These are phyloP conservation scores for Keithomyces neogunnii DNA, from an alignment of 2,329 filamentous ascomycete species.

Conservation along the genomic window DNA sequence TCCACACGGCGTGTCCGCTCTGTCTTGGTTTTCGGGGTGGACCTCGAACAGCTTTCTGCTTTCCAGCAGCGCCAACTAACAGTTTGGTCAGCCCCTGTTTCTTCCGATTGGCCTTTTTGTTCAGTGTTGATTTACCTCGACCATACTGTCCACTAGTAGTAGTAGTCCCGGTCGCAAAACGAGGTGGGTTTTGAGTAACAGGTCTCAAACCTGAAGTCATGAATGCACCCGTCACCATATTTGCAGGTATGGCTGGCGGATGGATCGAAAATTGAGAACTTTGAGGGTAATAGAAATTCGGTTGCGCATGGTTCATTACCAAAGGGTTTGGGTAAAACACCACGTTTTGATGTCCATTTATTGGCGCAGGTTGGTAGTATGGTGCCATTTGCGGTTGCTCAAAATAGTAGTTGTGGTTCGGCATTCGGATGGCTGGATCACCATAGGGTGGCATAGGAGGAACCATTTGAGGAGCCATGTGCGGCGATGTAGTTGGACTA, in stretches of 20 bases:
- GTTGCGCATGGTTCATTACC: conserved; percentile 32
- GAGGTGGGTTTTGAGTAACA: conserved; percentile 4
- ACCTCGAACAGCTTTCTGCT: conserved; percentile 21
- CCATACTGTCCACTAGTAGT: conserved; percentile 4
- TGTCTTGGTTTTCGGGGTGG: conserved; percentile 40
- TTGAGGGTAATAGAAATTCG: conserved; percentile 37
- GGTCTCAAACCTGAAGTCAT: conserved; percentile 14
- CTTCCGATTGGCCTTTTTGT: not conserved
- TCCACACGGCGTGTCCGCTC: conserved; percentile 83
- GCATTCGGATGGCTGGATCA: conserved; percentile 28
- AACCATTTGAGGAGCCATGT: conserved; percentile 28
- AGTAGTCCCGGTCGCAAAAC: conserved; percentile 5
- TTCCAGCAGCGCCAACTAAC: conserved; percentile 8
- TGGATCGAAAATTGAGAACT: conserved; percentile 27
- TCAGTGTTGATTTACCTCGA: conserved; percentile 12
- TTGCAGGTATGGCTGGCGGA: conserved; percentile 21
- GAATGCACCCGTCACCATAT: conserved; percentile 28
- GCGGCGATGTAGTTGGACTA: conserved; percentile 25
- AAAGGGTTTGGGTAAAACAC: conserved; percentile 36
- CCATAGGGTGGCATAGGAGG: conserved; percentile 34
- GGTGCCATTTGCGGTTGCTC: conserved; percentile 35
- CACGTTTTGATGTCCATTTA: conserved; percentile 29
- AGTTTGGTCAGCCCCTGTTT: conserved; percentile 7
- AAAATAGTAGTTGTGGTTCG: conserved; percentile 38
- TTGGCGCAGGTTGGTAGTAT: conserved; percentile 31